These are phyloP conservation scores for Sphaerulina musiva DNA, from an alignment of 2,329 filamentous ascomycete genomes.

Conservation along the genomic window DNA sequence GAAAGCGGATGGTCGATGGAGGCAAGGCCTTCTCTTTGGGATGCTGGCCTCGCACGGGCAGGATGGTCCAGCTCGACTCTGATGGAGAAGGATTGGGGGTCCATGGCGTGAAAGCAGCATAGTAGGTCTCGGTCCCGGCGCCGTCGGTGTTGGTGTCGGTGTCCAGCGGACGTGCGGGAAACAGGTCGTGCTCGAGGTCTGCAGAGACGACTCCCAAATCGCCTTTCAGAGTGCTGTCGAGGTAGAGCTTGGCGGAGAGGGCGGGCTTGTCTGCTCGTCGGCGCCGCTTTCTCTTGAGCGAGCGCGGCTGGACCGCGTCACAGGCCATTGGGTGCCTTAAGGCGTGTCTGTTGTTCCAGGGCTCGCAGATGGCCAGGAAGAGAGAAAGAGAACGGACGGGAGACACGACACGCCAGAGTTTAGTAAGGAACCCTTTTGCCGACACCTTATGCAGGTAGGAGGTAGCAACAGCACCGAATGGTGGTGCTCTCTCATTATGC, in stretches of 20 bases:
- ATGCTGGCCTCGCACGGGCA: constrained; percentile 56
- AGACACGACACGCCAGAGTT: too few relatives aligned
- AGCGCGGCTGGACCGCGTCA: constrained; percentile 38
- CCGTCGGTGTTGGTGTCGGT: constrained; percentile 37
- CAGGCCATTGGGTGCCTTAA: constrained; percentile 38
- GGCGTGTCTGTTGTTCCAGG: constrained; percentile 4
- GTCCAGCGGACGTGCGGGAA: constrained; percentile 44
- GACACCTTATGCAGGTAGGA: too few relatives aligned
- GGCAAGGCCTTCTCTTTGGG: constrained; percentile 56
- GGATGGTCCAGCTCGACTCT: constrained; percentile 72
- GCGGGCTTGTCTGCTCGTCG: constrained; percentile 60
- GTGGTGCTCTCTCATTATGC: too few relatives aligned
- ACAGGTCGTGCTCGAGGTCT: constrained; percentile 76
- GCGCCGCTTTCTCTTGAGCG: constrained; percentile 48
- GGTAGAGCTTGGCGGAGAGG: constrained; percentile 69
- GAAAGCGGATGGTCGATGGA: constrained; percentile 73
- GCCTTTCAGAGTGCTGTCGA: constrained; percentile 78
- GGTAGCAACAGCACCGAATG: too few relatives aligned
- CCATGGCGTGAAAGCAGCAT: constrained; percentile 72
- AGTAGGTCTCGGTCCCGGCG: constrained; percentile 43
- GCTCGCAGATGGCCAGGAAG: too few relatives aligned
- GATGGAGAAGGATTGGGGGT: constrained; percentile 51
- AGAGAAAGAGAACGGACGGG: too few relatives aligned
- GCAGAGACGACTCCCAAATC: constrained; percentile 81
- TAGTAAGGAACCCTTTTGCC: too few relatives aligned